Conservation (phyloP, 2,329 filamentous ascomycete genomes). For the Aureobasidium sp. region DNA sequence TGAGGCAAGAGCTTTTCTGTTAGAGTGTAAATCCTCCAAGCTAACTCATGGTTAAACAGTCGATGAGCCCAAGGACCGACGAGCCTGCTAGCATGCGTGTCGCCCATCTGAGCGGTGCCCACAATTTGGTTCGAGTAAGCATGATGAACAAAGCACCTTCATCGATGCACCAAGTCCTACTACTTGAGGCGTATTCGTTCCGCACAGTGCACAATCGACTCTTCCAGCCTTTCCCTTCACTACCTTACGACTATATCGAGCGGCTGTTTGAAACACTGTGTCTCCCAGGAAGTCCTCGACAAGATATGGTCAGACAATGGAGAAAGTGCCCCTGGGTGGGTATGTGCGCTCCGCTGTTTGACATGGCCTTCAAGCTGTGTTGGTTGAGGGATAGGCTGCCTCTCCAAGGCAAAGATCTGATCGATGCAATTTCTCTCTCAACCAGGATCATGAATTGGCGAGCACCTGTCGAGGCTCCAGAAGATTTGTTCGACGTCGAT, state of each 20-base stretch:
- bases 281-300: slow-evolving; percentile 4
- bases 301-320: neutral
- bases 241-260: slow-evolving; percentile 4
- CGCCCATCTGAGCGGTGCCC: slow-evolving; percentile 6
- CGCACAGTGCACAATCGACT: neutral
- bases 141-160: neutral
- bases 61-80: slow-evolving; percentile 6
- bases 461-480: neutral
- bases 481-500: slow-evolving; percentile 4
- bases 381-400: slow-evolving; percentile 1
- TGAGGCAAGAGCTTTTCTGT: neutral
- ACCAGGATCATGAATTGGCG: neutral
- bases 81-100: neutral
- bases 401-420: neutral
- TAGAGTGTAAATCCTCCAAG: neutral
- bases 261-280: neutral
- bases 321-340: slow-evolving; percentile 7
- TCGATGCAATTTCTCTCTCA: neutral
- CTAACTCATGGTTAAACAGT: neutral
- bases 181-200: slow-evolving; percentile 1
- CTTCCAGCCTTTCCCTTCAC: neutral
- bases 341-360: slow-evolving; percentile 5
- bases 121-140: neutral
- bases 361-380: neutral
- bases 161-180: slow-evolving; percentile 5